Evolutionary conservation across 768 basidiomycete species (phyloP), one percentile per base, ranked within the genome.

Genomic region (Multifurca ochricompacta): DNA sequence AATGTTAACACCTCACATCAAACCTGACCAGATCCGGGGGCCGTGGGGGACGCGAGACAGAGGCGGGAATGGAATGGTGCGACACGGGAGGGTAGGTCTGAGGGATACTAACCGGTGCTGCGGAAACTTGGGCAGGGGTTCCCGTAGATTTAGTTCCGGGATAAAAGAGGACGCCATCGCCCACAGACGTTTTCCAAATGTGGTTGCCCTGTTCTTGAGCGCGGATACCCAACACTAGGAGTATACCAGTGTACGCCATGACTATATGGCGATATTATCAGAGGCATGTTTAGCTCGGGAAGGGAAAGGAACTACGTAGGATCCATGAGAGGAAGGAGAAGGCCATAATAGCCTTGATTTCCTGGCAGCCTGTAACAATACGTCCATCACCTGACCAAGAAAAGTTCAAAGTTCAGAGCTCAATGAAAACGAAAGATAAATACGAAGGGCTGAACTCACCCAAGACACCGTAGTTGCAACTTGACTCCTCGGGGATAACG

Each of bases 291-390:
- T 19, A 36, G 48, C 41, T 34, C 18, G 35, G 10, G 7, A 21
- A 36, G 48, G 27, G 18, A 7, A 34, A 37, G 11, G 6, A 62
- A 69, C 50, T 40, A 72, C 74, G 19, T 0, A 69, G 50, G 32
- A 72, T 54, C 58, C 71, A 74, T 53, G 59, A 65, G 44, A 74
- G 58, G 59, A 69, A 73, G 11, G 69, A 58, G 54, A 75, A 68
- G 2, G 69, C 73, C 41, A 56, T 63, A 4, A 74, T 53, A 1
- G 54, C 71, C 42, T 68, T 64, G 30, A 58, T 25, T 48, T 74
- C 63, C 18, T 58, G 55, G 51, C 73, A 73, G 35, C 52, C 46
- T 30, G 49, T 43, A 28, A 51, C 51, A 21, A 1, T 27, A 6
- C 0, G 5, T 4, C 7, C 8, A 19, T 6, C 11, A 27, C 16